Conservation (phyloP, 768 basidiomycete species). For the Ephemerocybe angulata region DNA sequence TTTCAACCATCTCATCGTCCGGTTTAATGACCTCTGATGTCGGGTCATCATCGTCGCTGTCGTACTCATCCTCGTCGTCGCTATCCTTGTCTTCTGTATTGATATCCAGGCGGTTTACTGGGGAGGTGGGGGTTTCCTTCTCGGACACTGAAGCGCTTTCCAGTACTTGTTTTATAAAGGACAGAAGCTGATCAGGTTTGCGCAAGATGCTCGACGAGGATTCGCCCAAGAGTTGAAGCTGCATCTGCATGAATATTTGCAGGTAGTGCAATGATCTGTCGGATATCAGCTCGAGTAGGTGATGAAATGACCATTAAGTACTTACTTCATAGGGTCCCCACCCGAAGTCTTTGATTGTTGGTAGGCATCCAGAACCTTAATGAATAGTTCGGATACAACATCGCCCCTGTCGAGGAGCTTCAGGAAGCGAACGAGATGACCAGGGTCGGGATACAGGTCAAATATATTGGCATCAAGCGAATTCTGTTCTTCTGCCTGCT, state of each 20-base stretch:
- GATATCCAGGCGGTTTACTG: conserved; percentile 20
- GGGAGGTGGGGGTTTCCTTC: conserved; percentile 18
- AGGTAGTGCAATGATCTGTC: conserved; percentile 66
- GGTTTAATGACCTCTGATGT: conserved; percentile 35
- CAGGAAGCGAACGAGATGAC: conserved; percentile 62
- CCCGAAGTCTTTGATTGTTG: conserved; percentile 36
- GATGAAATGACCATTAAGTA: background rate
- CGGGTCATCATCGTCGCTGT: conserved; percentile 56
- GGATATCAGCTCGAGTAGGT: background rate
- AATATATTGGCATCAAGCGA: conserved; percentile 56
- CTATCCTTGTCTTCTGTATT: conserved; percentile 33
- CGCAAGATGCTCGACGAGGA: conserved; percentile 53
- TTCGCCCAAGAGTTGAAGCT: conserved; percentile 58
- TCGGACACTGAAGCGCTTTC: conserved; percentile 37
- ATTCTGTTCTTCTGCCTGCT: conserved; percentile 37
- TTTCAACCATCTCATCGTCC: conserved; percentile 68
- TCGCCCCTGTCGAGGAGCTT: conserved; percentile 65
- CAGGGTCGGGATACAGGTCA: conserved; percentile 72
- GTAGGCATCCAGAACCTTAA: conserved; percentile 70
- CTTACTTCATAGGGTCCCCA: conserved; percentile 53
- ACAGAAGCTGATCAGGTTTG: conserved; percentile 71
- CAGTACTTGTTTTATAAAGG: conserved; percentile 78
- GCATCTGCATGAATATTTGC: conserved; percentile 81
- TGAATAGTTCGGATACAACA: conserved; percentile 69
- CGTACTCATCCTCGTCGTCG: conserved; percentile 42